Percentiles rank a stretch among this genome's conserved stretches.
Evolutionary conservation across 2,329 filamentous ascomycete species (phyloP).

Genomic region (Fusarium tjaetaba): DNA sequence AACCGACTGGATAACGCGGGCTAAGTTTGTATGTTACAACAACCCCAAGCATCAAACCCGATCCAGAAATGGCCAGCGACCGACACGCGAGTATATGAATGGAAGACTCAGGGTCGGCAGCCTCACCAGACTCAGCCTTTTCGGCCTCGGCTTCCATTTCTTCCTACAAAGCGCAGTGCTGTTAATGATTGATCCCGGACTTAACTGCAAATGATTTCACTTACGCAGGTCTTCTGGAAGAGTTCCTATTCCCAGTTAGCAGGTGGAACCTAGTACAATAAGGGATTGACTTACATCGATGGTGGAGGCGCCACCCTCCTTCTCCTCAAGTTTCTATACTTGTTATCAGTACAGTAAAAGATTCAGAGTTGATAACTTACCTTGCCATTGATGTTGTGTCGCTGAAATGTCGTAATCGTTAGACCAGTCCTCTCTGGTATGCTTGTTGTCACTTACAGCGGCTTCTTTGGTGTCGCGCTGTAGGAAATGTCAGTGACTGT

Average conservation of each 20-base stretch:
- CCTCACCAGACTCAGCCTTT: too few relatives aligned
- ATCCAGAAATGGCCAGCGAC: neutral
- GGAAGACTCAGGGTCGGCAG: neutral
- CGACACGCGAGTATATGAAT: neutral
- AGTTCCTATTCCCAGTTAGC: neutral
- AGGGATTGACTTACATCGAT: neutral
- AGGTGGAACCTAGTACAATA: accelerated
- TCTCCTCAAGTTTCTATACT: accelerated
- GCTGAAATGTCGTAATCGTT: too few relatives aligned
- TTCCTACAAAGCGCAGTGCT: accelerated
- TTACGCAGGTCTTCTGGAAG: neutral
- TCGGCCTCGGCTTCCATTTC: neutral
- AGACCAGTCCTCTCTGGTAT: too few relatives aligned
- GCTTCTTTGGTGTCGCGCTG: too few relatives aligned
- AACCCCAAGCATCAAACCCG: neutral
- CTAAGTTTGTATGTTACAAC: neutral
- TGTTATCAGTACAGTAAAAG: too few relatives aligned
- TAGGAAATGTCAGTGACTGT: too few relatives aligned
- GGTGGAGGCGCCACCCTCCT: neutral
- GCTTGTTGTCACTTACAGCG: too few relatives aligned
- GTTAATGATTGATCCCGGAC: accelerated
- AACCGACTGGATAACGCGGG: too few relatives aligned
- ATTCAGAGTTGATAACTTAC: too few relatives aligned
- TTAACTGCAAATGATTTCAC: neutral
- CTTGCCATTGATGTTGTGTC: accelerated